Base-by-base conservation (phyloP, 495 filamentous ascomycete species). In the Aspergillus kassunensis region DNA sequence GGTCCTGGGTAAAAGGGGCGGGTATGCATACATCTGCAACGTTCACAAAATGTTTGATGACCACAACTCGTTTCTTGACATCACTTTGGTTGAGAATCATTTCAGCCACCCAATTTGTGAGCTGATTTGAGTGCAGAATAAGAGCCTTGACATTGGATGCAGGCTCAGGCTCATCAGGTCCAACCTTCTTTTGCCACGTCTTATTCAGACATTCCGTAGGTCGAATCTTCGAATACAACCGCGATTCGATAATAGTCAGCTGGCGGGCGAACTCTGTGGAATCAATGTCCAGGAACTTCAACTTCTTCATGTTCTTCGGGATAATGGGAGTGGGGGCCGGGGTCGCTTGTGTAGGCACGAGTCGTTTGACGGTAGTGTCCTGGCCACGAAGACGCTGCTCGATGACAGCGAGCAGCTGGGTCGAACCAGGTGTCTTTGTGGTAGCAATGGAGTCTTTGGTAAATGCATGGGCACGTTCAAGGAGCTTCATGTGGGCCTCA, bases 71-170 rank as follows among this genome's bases (percentile, higher is more conserved):
- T 68, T 95, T 95, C 74, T 91, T 93, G 43, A 96, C 89, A 65
- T 97, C 93, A 27, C 80, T 76, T 66, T 98, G 95, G 3, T 83
- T 90, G 60, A 98, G 75, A 58, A 98, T 97, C 93, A 97, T 97
- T 67, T 98, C 91, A n/a, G 93, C 93, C 47, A 98, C 93, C 95
- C 95, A 97, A 67, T 97, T 98, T 16, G 93, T 97, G 68, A 97
- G 81, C 67, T 96, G 92, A 57, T 98, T 98, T 0, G 95, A 97
- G 66, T 98, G 93, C 36, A 97, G 77, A 70, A 98, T 98, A 53
- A 98, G 76, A 10, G 90, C 87, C 66, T 96, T 96, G 55, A 98
- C 90, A 64, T 98, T 97, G 2, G 89, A 78, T 23, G 95, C 91
- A 9, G 91, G 92, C 62, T 97, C 93, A 0, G 86, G 81, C 54